These are phyloP conservation scores for Cladosporium colombiae DNA, from an alignment of 2,329 filamentous ascomycete species.

Conservation along the genomic window DNA sequence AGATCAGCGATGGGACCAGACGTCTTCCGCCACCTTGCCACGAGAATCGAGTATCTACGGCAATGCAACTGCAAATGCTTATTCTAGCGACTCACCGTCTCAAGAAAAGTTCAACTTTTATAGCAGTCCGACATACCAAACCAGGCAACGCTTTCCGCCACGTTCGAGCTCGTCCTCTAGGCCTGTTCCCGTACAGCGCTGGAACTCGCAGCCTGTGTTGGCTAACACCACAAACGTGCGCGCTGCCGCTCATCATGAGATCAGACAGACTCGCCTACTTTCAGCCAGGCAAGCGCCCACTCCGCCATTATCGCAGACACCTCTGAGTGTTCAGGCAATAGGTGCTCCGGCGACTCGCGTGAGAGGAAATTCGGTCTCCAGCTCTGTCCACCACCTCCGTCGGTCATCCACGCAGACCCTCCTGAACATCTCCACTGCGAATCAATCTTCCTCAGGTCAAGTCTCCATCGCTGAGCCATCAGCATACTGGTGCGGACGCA, in stretches of 20 bases:
- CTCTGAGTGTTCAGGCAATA: background rate
- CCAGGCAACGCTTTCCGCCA: conserved; percentile 11
- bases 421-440: background rate
- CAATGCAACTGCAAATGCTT: background rate
- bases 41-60: conserved; percentile 14
- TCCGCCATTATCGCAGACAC: conserved; percentile 24
- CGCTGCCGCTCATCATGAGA: conserved; percentile 29
- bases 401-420: conserved; percentile 16
- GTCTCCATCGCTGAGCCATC: conserved; percentile 39
- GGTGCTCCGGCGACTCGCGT: conserved; percentile 14
- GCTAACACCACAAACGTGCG: conserved; percentile 29
- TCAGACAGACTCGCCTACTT: conserved; percentile 36
- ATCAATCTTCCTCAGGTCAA: conserved; percentile 12
- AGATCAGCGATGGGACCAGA: conserved; percentile 19
- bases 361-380: conserved; percentile 11
- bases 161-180: conserved; percentile 11
- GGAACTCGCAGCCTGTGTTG: conserved; percentile 37
- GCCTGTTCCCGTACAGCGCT: conserved; percentile 30
- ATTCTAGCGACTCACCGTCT: background rate
- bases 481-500: conserved; percentile 64
- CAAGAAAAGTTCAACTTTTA: conserved; percentile 20
- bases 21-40: conserved; percentile 4
- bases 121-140: conserved; percentile 32
- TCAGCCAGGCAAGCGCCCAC: conserved; percentile 33
- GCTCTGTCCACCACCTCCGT: conserved; percentile 17